Evolutionary conservation across 192 early-diverging fungal genomes (phyloP), one percentile per base, ranked within the genome.

Genomic region (Coemansia sp.): DNA sequence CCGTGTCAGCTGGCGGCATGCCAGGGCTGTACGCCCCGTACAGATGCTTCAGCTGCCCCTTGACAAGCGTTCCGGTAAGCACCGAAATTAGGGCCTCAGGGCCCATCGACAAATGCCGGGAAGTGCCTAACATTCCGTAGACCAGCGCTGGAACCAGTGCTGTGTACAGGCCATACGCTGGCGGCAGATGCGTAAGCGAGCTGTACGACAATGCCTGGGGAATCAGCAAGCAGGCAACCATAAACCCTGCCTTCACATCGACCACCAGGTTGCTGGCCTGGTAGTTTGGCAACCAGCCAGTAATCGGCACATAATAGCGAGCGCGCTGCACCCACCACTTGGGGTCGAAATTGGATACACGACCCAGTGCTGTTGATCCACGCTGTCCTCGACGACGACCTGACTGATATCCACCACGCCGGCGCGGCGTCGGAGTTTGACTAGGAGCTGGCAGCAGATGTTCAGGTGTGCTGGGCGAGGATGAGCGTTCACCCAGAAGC

Each of bases 41-140:
- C 70, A 76, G 39, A 54, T 71, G 69, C 56, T 86, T 84, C 43
- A 86, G 83, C 67, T 89, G 85, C 43, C 90, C 84, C n/a, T 65
- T 60, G 38, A 90, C 81, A 10, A 85, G 76, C 18, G 88, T 68
- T 70, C 93, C 91, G 1, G 85, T 82, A 18, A 99, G 81, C 59
- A 97, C 93, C 3, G 96, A 92, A 2, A 97, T 85, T 0, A 95
- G 82, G 3, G 96, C 94, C 71, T 97, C 95, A 10, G 97, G 96
- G 2, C 96, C 97, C 69, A 98, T 88, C 5, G 93, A 92, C 60
- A 99, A 80, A 78, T 98, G 94, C 24, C 93, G 78, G 19, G 94
- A 97, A 19, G 93, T 99, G 13, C 97, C 97, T 57, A 99, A 86
- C 61, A 97, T 74, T 10, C 88, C 82, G 68, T 99, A 99, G 20